Conservation (phyloP, 2,329 filamentous ascomycete species). For the Ascocoryne sarcoides region DNA sequence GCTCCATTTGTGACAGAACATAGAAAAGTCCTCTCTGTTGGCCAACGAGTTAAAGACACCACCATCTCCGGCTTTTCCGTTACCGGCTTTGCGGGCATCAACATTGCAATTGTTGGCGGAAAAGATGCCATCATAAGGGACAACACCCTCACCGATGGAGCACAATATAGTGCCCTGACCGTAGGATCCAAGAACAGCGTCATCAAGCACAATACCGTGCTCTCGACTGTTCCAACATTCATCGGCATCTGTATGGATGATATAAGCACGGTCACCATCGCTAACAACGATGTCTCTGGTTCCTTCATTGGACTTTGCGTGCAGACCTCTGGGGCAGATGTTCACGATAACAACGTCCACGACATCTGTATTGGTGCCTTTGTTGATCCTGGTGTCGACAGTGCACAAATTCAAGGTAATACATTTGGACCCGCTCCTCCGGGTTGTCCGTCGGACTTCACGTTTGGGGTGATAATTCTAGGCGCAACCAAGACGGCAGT, state of each 20-base stretch:
- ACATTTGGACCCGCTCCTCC: too few relatives aligned
- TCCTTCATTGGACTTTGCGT: conserved; percentile 30
- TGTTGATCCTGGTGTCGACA: conserved; percentile 28
- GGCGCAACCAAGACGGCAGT: too few relatives aligned
- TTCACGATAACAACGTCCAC: conserved; percentile 29
- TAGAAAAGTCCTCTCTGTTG: conserved; percentile 23
- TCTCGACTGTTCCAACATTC: conserved; percentile 10
- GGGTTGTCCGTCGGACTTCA: too few relatives aligned
- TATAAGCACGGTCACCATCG: conserved; percentile 22
- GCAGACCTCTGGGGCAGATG: conserved; percentile 30
- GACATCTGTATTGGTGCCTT: conserved; percentile 28
- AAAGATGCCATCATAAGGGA: conserved; percentile 21
- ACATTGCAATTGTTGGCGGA: conserved; percentile 31
- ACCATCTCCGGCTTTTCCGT: conserved; percentile 30
- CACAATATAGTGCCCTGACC: conserved; percentile 29
- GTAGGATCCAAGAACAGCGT: conserved; percentile 28
- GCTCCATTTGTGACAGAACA: conserved; percentile 27
- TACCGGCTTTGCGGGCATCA: conserved; percentile 28
- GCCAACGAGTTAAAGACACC: conserved; percentile 28
- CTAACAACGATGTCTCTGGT: conserved; percentile 26
- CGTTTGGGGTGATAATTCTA: too few relatives aligned
- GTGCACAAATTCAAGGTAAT: too few relatives aligned
- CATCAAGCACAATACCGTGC: conserved; percentile 25
- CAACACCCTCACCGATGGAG: conserved; percentile 26
- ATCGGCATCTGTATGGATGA: conserved; percentile 33